Evolutionary conservation across 352 stramenopile species (phyloP), one percentile per base, ranked within the genome.

Genomic region (Globisporangium sylvaticum): DNA sequence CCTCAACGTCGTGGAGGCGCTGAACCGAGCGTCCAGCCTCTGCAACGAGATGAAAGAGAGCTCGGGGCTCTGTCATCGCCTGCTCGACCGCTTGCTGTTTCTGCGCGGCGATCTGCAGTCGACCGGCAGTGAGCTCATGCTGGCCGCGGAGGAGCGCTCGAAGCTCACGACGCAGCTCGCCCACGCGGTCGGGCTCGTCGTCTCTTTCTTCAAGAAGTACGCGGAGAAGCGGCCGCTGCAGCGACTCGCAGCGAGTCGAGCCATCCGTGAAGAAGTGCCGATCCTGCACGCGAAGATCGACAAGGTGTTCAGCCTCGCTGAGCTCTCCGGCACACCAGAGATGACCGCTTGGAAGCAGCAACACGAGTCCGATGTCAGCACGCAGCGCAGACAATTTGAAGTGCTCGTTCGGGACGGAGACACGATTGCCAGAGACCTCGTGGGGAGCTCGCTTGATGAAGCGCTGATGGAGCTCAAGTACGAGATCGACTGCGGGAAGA

Each of bases 71-170:
- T 67, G 63, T 27, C 12, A n/a, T 14, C 20, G 20, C 2, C 50
- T 73, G 25, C 58, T 62, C 24, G 25, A 53, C 15, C 68, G 65
- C 14, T 50, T 70, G 55, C 54, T 53, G 63, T 72, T 69, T 37
- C 63, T 80, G 44, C 24, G 65, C 22, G 64, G 70, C 31, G 62
- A 73, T 18, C 66, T 76, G 24, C 65, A 66, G 57, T 68, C 74
- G 60, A 69, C 15, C 39, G 15, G 39, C 4, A 46, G 76, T 44
- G 66, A 65, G 65, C 56, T 68, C 59, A 52, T 70, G 29, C 62
- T 65, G 56, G 62, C 64, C 4, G 5, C 39, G 4, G 39, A 46
- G 15, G 39, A 46, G 15, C 39, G 7, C 5, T n/a, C 39, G 39
- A 46, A n/a, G 39, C 39, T 46, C 39, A 46, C 39, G 39, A 46